Evolutionary conservation across 371 early-diverging fungal genomes (phyloP), one percentile per base, ranked within the genome.

Genomic region (Mortierella sp.): DNA sequence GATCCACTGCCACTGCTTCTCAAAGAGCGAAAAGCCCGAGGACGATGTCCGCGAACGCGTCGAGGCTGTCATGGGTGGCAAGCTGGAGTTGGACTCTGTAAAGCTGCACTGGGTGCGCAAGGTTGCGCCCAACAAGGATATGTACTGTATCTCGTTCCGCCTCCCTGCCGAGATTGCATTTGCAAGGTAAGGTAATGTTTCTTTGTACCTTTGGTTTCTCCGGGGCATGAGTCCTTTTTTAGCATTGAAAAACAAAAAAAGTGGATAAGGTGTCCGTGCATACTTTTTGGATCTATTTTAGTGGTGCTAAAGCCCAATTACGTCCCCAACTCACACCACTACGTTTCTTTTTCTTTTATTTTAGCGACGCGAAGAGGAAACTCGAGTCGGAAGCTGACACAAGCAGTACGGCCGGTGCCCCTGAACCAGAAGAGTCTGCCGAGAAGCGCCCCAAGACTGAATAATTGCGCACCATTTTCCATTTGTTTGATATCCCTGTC

Each of bases 71-170:
- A 88, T 92, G 69, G 90, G 89, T 22, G 73, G 86, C 34, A 74
- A 81, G 52, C 68, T 92, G 16, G 90, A 91, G 44, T 72, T 76
- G 55, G 86, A 88, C 65, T 85, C 86, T 29, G 84, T 90, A 31
- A 76, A 81, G 2, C 74, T 96, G 1, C 93, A 95, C 74, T 91
- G 88, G 76, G 99, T 99, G 2, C 92, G 99, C 37, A 94, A 93
- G 66, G 99, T 99, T 0, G 98, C 99, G 3, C 99, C 99, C 2
- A 97, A 96, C 74, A 99, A 98, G 89, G 97, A 98, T 61, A 99
- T 99, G 99, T 94, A 95, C 79, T 99, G 99, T 77, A 86, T 98
- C 48, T 94, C 95, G 7, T 96, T 99, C 80, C 88, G 88, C 19
- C 79, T 97, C 50, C 93, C 91, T 41, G 80, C 88, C 13, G 90